Conservation (phyloP, 2,329 filamentous ascomycete genomes). For the Sphaerulina populicola region DNA sequence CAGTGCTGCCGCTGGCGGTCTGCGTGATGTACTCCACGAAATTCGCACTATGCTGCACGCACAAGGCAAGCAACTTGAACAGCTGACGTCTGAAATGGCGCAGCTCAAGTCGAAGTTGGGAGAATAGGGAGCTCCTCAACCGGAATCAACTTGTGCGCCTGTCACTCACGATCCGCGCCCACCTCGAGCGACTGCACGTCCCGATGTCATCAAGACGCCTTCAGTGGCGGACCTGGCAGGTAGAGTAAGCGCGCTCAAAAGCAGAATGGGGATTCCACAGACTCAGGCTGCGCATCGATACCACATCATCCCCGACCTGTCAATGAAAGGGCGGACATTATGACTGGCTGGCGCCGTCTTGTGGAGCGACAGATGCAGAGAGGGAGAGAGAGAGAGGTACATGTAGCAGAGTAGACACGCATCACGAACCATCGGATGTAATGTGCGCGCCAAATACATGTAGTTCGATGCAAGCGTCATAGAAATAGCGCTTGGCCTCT, state of each 20-base stretch:
- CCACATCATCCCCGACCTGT: constrained; percentile 11
- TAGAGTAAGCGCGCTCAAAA: constrained; percentile 6
- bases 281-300: constrained; percentile 6
- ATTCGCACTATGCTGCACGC: constrained; percentile 70
- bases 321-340: constrained; percentile 2
- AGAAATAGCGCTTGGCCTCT: neutral
- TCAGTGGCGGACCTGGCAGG: constrained; percentile 5
- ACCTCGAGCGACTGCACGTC: neutral
- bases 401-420: neutral
- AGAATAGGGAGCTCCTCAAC: constrained; percentile 17
- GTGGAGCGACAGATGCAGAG: constrained; percentile 2
- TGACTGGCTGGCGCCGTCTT: neutral
- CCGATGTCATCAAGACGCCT: constrained; percentile 8
- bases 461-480: constrained; percentile 7
- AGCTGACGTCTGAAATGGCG: constrained; percentile 75
- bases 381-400: too few relatives aligned
- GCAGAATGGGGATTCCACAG: constrained; percentile 1
- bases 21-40: constrained; percentile 61
- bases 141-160: constrained; percentile 1
- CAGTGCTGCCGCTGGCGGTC: constrained; percentile 42
- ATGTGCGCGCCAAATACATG: neutral
- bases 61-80: constrained; percentile 67
- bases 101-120: constrained; percentile 59
- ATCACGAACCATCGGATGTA: constrained; percentile 1
- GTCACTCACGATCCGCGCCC: neutral